Conservation (phyloP, 2,329 filamentous ascomycete genomes). For the Talaromyces sp. region DNA sequence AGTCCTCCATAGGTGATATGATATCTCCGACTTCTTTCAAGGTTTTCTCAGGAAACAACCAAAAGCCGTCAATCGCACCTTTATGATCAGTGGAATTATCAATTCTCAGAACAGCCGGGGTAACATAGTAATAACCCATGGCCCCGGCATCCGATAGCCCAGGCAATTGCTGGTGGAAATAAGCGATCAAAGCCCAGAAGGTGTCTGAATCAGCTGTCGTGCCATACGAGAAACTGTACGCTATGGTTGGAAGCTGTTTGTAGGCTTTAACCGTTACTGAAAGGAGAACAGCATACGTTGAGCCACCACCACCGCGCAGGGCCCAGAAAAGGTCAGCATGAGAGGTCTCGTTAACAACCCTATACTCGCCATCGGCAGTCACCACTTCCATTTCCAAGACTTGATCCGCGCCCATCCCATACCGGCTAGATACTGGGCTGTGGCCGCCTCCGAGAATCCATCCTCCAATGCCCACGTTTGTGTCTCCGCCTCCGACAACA, state of each 20-base stretch:
- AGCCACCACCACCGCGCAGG: conserved; percentile 50
- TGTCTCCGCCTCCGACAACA: conserved; percentile 49
- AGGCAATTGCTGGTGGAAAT: not conserved
- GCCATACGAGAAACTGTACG: not conserved
- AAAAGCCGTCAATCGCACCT: conserved; percentile 8
- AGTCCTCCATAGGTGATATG: not conserved
- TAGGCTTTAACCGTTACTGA: conserved; percentile 53
- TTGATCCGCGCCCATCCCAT: conserved; percentile 54
- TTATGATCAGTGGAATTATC: too few species aligned
- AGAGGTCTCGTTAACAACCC: conserved; percentile 10
- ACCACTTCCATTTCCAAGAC: conserved; percentile 54
- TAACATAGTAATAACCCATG: not conserved
- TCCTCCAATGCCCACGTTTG: conserved; percentile 55
- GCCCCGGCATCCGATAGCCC: not conserved
- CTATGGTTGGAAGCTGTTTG: conserved; percentile 24
- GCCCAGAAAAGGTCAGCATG: conserved; percentile 45
- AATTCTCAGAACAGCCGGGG: not conserved
- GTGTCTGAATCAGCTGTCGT: not conserved
- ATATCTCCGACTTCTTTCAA: not conserved
- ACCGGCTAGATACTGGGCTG: conserved; percentile 25
- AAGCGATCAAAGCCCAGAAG: not conserved
- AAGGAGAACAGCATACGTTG: conserved; percentile 44
- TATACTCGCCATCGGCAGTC: conserved; percentile 30
- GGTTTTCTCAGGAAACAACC: conserved; percentile 16
- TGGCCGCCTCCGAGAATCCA: conserved; percentile 60